Conservation (phyloP, 2,329 filamentous ascomycete genomes). For the Colletotrichum euphorbiae region DNA sequence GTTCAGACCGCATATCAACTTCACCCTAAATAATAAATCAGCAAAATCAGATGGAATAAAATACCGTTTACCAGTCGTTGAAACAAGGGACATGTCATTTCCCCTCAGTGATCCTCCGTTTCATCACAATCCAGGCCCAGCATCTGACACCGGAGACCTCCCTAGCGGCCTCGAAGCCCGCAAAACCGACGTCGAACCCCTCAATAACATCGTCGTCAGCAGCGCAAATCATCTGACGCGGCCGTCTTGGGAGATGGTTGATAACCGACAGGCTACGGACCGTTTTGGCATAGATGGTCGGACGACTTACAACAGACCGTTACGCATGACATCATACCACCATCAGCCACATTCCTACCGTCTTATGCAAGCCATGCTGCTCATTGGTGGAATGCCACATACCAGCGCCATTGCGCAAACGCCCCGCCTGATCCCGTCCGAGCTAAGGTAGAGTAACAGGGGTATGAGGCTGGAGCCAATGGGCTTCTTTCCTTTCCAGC, state of each 20-base stretch:
- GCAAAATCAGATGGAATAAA: not conserved
- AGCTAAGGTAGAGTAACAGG: slow-evolving; percentile 17
- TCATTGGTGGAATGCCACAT: slow-evolving; percentile 13
- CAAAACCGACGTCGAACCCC: slow-evolving; percentile 24
- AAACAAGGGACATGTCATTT: slow-evolving; percentile 10
- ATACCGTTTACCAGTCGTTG: not conserved
- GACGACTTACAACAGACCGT: not conserved
- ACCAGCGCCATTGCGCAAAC: not conserved
- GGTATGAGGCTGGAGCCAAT: slow-evolving; percentile 36
- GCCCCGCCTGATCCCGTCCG: not conserved
- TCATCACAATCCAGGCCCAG: slow-evolving; percentile 2
- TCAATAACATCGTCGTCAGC: not conserved
- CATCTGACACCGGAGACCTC: not conserved
- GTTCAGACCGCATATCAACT: not conserved
- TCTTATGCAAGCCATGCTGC: not conserved
- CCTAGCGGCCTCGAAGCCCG: not conserved
- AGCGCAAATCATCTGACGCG: slow-evolving; percentile 8
- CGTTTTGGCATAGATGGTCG: slow-evolving; percentile 16
- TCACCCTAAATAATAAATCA: not conserved
- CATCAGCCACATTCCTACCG: slow-evolving; percentile 31
- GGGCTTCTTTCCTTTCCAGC: not conserved
- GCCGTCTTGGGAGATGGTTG: not conserved
- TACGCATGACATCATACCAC: slow-evolving; percentile 28
- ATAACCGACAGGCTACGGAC: not conserved
- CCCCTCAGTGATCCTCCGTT: slow-evolving; percentile 27